Evolutionary conservation across 768 basidiomycete species (phyloP), one percentile per base, ranked within the genome.

Genomic region (Rubroboletus pulcherrimus): DNA sequence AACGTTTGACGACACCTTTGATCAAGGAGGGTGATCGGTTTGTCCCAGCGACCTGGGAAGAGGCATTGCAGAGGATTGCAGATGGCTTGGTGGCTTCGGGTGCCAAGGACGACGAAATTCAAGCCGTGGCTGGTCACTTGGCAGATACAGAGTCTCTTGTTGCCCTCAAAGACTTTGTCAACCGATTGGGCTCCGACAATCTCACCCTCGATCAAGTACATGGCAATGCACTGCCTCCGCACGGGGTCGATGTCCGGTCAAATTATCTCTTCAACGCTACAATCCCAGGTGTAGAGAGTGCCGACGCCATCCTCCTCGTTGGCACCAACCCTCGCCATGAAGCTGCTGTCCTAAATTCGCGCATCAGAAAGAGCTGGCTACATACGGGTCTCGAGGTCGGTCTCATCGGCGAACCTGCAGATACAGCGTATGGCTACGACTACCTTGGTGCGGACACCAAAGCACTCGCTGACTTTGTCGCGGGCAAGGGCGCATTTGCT

Each of bases 301-400:
- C 97, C 24, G 97, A 99, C 63, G 91, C 76, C 19, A 91, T 99
- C 61, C 83, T 98, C 8, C 83, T 99, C 30, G 84, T 98, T 63
- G 97, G 96, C 54, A 97, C 94, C 41, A 97, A 98, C 75, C 96
- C 96, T 10, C 81, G 97, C 19, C 95, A 98, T 69, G 97, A 99
- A 73, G 97, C 94, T 5, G 89, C 97, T 21, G 95, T 98, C 53
- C 79, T 98, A 61, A 99, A 98, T 79, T 93, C 95, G 26, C 91
- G 97, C 59, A 92, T 99, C 65, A 84, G 97, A 63, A 95, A 93
- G 79, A 88, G 85, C 64, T 99, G 93, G 91, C 69, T 99, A 61
- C 88, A 95, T 67, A 86, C 85, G 7, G 81, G 84, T 44, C 79
- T 95, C 33, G 91, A 98, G 64, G 81, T 97, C 34, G 97, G 90